A percentile compares a stretch with the other conserved stretches of the same genome.
Conservation (phyloP, 2,329 filamentous ascomycete species). For the Huntiella abstrusa region DNA sequence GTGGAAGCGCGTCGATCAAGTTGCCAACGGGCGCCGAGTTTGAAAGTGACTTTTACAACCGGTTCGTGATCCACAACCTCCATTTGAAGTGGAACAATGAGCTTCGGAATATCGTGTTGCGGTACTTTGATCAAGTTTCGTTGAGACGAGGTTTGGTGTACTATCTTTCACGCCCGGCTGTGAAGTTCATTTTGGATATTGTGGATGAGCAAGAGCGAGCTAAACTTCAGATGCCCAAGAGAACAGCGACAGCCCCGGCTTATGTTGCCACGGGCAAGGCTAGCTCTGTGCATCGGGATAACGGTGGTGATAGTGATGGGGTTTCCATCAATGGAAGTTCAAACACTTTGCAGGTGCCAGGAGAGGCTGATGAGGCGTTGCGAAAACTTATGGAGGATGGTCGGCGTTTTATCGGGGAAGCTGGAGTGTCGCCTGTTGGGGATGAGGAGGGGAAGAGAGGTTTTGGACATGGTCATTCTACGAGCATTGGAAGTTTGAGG, state of each 20-base stretch:
- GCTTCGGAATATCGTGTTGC: constrained; percentile 83
- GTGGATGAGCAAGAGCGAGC: constrained; percentile 80
- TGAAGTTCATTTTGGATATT: constrained; percentile 96
- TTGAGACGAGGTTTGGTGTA: constrained; percentile 93
- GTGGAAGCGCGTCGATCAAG: constrained; percentile 32
- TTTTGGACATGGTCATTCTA: constrained; percentile 4
- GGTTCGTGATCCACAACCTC: constrained; percentile 94
- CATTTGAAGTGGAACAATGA: constrained; percentile 98
- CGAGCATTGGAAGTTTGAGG: constrained; percentile 7
- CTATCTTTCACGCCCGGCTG: constrained; percentile 84
- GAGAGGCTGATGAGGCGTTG: constrained; percentile 64
- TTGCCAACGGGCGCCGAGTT: constrained; percentile 60
- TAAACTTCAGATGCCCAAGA: constrained; percentile 22
- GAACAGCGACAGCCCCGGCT: constrained; percentile 7
- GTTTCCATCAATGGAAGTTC: not conserved
- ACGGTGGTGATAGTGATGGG: constrained; percentile 2
- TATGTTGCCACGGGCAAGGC: constrained; percentile 7
- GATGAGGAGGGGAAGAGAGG: not conserved
- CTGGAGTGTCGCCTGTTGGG: not conserved
- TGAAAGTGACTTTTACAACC: constrained; percentile 89
- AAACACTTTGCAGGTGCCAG: not conserved
- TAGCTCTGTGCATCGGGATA: not conserved
- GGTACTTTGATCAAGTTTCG: constrained; percentile 93
- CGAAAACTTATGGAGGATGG: constrained; percentile 71
- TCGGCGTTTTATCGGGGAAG: constrained; percentile 54